These are phyloP conservation scores for Pezicula radicicola DNA, from an alignment of 2,329 filamentous ascomycete genomes.

Conservation along the genomic window DNA sequence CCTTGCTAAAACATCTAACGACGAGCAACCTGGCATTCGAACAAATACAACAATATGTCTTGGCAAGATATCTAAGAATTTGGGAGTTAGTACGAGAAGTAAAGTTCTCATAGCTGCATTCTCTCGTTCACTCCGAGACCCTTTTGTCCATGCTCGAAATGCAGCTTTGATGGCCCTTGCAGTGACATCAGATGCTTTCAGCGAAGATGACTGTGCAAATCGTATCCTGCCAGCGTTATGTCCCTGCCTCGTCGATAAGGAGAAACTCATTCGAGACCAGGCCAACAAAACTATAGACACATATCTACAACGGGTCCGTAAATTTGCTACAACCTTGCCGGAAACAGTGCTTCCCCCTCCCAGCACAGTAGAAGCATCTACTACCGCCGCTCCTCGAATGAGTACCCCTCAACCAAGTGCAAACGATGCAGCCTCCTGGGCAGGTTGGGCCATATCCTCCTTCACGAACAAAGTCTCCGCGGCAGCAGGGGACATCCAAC, in stretches of 20 bases:
- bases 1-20: slow-evolving; percentile 93
- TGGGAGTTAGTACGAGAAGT: slow-evolving; percentile 72
- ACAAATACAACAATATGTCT: slow-evolving; percentile 98
- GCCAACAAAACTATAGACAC: slow-evolving; percentile 85
- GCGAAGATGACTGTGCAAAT: slow-evolving; percentile 82
- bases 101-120: slow-evolving; percentile 96
- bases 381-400: slow-evolving; percentile 63
- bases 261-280: slow-evolving; percentile 91
- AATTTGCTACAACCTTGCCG: slow-evolving; percentile 73
- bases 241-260: slow-evolving; percentile 85
- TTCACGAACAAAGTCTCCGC: slow-evolving; percentile 92
- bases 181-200: slow-evolving; percentile 83
- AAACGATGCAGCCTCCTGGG: slow-evolving; percentile 69
- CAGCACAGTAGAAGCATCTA: slow-evolving; percentile 40
- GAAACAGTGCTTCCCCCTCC: slow-evolving; percentile 74
- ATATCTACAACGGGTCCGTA: slow-evolving; percentile 80
- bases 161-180: slow-evolving; percentile 82
- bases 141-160: slow-evolving; percentile 91
- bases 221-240: slow-evolving; percentile 83
- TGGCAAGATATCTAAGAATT: slow-evolving; percentile 89
- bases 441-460: slow-evolving; percentile 96
- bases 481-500: slow-evolving; percentile 81
- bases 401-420: slow-evolving; percentile 66
- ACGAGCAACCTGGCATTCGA: slow-evolving; percentile 93
- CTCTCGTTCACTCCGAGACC: slow-evolving; percentile 81